phyloP scores from a whole-genome alignment of 2,329 filamentous ascomycete species.

The Plectosphaerella plurivora region DNA sequence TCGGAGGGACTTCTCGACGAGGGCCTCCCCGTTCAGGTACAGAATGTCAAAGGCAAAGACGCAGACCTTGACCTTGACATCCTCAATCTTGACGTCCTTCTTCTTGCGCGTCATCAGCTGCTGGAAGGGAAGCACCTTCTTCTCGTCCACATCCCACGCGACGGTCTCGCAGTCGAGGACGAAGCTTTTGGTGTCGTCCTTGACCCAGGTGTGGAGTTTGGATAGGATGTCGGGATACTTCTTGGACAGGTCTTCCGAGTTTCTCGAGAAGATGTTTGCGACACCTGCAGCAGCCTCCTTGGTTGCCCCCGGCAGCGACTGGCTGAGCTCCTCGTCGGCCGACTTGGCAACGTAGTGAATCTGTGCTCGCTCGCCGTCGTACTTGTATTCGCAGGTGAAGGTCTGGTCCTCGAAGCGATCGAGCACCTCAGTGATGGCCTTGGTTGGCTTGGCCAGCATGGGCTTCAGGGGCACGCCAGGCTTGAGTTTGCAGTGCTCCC shows the following conservation, averaged over 20 bases:
- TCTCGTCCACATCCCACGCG: constrained; percentile 90
- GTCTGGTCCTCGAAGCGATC: constrained; percentile 93
- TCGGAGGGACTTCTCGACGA: constrained; percentile 82
- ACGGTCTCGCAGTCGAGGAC: constrained; percentile 98
- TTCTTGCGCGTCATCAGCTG: constrained; percentile 97
- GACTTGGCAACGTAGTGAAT: constrained; percentile 94
- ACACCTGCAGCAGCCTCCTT: constrained; percentile 69
- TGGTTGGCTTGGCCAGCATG: constrained; percentile 98
- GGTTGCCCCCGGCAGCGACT: constrained; percentile 54
- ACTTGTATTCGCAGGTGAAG: constrained; percentile 99
- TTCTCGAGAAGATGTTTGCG: constrained; percentile 91
- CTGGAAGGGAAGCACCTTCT: constrained; percentile 95
- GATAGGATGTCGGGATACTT: constrained; percentile 95
- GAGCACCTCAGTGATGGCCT: constrained; percentile 94
- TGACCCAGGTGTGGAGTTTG: constrained; percentile 86
- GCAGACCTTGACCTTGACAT: constrained; percentile 94
- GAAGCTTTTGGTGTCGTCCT: constrained; percentile 85
- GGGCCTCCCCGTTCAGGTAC: constrained; percentile 84
- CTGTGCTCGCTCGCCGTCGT: constrained; percentile 96
- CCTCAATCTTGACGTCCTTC: constrained; percentile 93
- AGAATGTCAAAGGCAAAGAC: constrained; percentile 95
- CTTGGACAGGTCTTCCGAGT: constrained; percentile 93
- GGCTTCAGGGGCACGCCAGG: constrained; percentile 94
- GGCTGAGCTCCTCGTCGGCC: constrained; percentile 62
- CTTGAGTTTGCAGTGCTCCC: constrained; percentile 82